Evolutionary conservation across 139 green algal species (phyloP).

Genomic region (Chlamydomonas sp.): DNA sequence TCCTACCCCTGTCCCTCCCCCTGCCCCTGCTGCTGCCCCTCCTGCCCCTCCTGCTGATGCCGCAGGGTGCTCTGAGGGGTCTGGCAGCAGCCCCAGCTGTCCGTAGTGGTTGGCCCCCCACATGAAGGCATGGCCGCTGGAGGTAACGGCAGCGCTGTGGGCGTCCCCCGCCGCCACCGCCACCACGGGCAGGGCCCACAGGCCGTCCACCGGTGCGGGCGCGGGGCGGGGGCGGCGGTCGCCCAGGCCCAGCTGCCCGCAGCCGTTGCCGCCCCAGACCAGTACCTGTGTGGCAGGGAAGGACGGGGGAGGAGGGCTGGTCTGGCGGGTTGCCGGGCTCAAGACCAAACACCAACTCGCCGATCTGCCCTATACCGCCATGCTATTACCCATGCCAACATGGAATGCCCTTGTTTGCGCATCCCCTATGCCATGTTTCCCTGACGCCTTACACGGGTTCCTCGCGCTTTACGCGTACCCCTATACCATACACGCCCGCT

Average conservation of each 20-base stretch:
- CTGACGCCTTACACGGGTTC: no score
- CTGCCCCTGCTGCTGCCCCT: no score
- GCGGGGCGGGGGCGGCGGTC: constrained; percentile 64
- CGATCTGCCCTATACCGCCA: no score
- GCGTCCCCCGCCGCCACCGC: constrained; percentile 81
- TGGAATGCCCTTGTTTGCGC: no score
- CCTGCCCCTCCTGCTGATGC: not conserved
- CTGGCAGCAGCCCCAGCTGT: constrained; percentile 85
- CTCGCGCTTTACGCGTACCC: no score
- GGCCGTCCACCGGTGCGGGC: constrained; percentile 71
- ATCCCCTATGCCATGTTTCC: no score
- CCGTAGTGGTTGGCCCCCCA: constrained; percentile 88
- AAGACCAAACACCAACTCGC: not conserved
- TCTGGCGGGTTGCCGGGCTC: not conserved
- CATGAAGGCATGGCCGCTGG: constrained; percentile 85
- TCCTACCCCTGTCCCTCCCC: no score
- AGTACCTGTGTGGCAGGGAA: constrained; percentile 67
- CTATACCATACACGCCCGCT: no score
- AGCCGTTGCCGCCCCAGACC: constrained; percentile 81
- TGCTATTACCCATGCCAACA: no score
- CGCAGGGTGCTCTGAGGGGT: constrained; percentile 52
- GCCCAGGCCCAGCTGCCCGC: constrained; percentile 83
- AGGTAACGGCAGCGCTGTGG: constrained; percentile 86
- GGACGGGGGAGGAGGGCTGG: not conserved
- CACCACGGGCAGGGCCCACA: constrained; percentile 86